Conservation (phyloP, 2,329 filamentous ascomycete species). For the Paraphoma chrysanthemicola region DNA sequence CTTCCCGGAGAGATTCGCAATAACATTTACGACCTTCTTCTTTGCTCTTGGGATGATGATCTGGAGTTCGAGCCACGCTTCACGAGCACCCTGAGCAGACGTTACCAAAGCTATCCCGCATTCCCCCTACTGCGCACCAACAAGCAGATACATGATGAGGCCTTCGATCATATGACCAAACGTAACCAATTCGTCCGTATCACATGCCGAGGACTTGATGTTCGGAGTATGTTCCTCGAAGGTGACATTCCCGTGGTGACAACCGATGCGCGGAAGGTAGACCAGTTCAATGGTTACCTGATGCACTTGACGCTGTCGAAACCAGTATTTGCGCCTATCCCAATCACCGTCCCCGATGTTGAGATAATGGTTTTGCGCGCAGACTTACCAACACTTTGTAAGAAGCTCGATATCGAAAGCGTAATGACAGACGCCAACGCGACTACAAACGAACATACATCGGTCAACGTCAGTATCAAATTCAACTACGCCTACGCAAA, state of each 20-base stretch:
- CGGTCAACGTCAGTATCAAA: conserved; percentile 21
- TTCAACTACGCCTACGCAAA: conserved; percentile 22
- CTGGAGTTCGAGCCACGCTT: conserved; percentile 20
- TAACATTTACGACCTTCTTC: conserved; percentile 30
- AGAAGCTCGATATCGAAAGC: conserved; percentile 32
- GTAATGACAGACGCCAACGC: conserved; percentile 32
- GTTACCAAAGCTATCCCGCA: conserved; percentile 24
- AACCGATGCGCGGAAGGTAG: conserved; percentile 18
- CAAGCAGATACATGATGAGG: conserved; percentile 36
- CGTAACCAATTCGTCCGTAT: conserved; percentile 31
- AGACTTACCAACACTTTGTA: conserved; percentile 28
- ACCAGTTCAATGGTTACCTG: conserved; percentile 29
- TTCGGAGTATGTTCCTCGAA: conserved; percentile 24
- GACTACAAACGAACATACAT: conserved; percentile 25
- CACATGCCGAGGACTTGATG: conserved; percentile 30
- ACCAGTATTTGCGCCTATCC: conserved; percentile 17
- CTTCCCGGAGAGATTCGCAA: conserved; percentile 35
- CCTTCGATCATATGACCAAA: conserved; percentile 31
- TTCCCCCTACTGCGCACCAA: conserved; percentile 30
- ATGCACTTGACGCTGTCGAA: conserved; percentile 36
- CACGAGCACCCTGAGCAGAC: conserved; percentile 24
- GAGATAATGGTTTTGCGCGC: conserved; percentile 34
- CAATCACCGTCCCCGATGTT: conserved; percentile 25
- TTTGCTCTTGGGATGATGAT: conserved; percentile 34
- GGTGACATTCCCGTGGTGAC: conserved; percentile 30